phyloP scores from a whole-genome alignment of 805 yeast species.

The Lachancea thermotolerans region DNA sequence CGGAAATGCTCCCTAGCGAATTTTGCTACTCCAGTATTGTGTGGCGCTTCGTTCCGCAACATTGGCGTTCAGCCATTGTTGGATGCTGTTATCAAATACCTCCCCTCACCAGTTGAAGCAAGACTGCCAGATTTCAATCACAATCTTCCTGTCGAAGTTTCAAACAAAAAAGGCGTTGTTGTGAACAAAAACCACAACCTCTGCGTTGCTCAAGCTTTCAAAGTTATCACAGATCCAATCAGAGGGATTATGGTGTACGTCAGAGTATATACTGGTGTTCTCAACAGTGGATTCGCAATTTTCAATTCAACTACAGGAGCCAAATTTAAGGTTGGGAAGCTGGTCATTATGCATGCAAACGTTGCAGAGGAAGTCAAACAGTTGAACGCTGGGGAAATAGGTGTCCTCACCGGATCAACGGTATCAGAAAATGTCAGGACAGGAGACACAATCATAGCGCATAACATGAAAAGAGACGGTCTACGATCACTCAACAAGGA shows the following conservation, averaged over 20 bases:
- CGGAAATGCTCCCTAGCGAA: conserved; percentile 54
- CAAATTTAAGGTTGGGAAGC: conserved; percentile 56
- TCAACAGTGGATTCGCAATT: conserved; percentile 56
- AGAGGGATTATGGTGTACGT: conserved; percentile 80
- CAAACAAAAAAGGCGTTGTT: conserved; percentile 39
- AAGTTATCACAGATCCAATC: conserved; percentile 78
- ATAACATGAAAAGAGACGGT: conserved; percentile 46
- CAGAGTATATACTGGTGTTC: conserved; percentile 78
- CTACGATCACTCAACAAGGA: conserved; percentile 35
- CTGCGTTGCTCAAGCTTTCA: conserved; percentile 81
- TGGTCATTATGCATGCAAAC: conserved; percentile 85
- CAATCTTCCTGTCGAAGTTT: conserved; percentile 28
- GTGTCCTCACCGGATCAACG: conserved; percentile 46
- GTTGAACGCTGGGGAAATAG: conserved; percentile 76
- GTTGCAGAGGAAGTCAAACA: conserved; percentile 61
- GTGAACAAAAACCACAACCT: conserved; percentile 52
- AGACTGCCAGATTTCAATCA: conserved; percentile 45
- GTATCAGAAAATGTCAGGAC: conserved; percentile 60
- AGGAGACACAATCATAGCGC: conserved; percentile 82
- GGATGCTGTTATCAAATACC: conserved; percentile 69
- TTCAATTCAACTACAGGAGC: conserved; percentile 65
- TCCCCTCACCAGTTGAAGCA: conserved; percentile 77
- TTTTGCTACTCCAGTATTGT: conserved; percentile 67
- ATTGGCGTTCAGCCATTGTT: conserved; percentile 92
- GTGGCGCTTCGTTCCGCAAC: conserved; percentile 89